Evolutionary conservation across 1,284 basidiomycete genomes (phyloP), one percentile per base, ranked within the genome.

Genomic region (Puccinia sorghi): DNA sequence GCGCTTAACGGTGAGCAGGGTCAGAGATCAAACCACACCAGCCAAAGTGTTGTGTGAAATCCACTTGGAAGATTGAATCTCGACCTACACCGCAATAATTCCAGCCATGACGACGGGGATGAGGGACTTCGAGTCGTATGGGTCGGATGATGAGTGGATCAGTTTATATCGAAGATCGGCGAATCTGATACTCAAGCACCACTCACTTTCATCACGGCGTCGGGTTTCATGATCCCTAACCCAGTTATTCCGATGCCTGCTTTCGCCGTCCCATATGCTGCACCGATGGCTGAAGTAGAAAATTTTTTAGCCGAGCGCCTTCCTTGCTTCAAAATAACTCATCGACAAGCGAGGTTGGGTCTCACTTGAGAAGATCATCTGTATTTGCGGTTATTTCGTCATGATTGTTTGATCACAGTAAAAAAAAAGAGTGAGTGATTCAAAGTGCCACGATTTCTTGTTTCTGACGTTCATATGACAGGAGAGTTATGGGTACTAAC

Each of bases 91-190:
- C 72, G 90, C 90, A 82, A 90, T 95, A 87, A 99, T 98, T 94
- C 95, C 95, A 88, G 95, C 94, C 95, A 99, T 98, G 86, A 99
- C 92, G 85, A 98, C 95, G 37, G 94, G 94, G 84, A 97, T 93
- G 81, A 96, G 88, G 50, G 92, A 94, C 92, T 94, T 80, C 22
- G 63, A 37, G 37, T 56, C 22, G n/a, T 43, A 77, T 20, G 15
- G 17, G 59, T 17, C n/a, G 63, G 15, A 66, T 3, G 15, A 25
- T 56, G 57, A 32, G 32, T 69, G 39, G 41, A 56, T 12, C 41
- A 25, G 13, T 54, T 70, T 81, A 7, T 43, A 17, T 63, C 20
- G 9, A n/a, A 27, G 46, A 11, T 7, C 0, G 12, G 41, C 37
- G 20, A 32, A 75, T 37, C 9, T 64, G 13, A 27, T n/a, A 43